phyloP scores from a whole-genome alignment of 2,329 filamentous ascomycete genomes.

The Claviceps sp. region DNA sequence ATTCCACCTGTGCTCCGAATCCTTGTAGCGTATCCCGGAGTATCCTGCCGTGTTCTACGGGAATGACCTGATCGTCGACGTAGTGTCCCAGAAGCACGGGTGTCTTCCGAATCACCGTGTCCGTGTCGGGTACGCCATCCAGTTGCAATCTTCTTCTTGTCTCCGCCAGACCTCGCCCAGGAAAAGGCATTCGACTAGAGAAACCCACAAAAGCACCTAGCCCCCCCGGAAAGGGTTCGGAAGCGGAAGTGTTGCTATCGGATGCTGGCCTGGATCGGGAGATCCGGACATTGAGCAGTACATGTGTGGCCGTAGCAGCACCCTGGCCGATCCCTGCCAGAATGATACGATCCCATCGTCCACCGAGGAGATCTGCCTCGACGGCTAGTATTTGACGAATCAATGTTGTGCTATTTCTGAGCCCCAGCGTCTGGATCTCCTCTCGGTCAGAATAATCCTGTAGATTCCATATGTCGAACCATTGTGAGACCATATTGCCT shows the following conservation, averaged over 20 bases:
- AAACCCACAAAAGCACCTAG: conserved; percentile 25
- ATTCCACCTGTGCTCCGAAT: conserved; percentile 25
- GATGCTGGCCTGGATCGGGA: conserved; percentile 5
- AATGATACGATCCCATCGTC: conserved; percentile 25
- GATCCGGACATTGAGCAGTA: conserved; percentile 22
- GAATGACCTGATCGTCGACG: conserved; percentile 27
- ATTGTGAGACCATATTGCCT: conserved; percentile 22
- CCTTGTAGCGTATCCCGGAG: conserved; percentile 20
- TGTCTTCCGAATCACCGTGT: conserved; percentile 25
- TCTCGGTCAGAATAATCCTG: conserved; percentile 26
- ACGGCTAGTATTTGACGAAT: conserved; percentile 19
- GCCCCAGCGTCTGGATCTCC: conserved; percentile 26
- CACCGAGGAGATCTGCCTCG: conserved; percentile 24
- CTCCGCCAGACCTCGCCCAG: conserved; percentile 15
- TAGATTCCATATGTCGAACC: conserved; percentile 38
- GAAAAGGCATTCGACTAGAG: conserved; percentile 23
- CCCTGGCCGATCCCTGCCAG: conserved; percentile 35
- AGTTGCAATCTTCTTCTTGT: conserved; percentile 21
- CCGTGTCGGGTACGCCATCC: conserved; percentile 10
- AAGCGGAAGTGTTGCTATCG: neutral
- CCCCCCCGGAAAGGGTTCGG: neutral
- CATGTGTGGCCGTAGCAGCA: conserved; percentile 25
- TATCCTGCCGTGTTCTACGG: conserved; percentile 21
- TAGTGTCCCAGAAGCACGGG: conserved; percentile 33
- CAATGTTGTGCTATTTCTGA: conserved; percentile 23